Percentiles rank a stretch among this genome's conserved stretches.
Evolutionary conservation across 306 rosid genomes (phyloP).

Genomic region (Sphenostylis stenocarpa): DNA sequence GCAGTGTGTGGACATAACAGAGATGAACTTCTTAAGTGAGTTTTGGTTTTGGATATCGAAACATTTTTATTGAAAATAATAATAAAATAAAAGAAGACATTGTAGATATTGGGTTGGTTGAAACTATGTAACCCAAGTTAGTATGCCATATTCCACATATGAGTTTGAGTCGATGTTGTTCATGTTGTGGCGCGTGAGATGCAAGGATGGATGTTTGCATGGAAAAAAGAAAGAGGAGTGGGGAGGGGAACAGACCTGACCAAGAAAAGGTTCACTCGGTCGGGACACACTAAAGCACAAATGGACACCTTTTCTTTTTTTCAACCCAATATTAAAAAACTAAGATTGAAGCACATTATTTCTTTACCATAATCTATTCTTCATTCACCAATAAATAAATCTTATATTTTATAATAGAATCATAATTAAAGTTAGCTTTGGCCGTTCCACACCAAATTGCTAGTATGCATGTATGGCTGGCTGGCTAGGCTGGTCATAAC

Average conservation of each 20-base stretch:
- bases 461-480: background rate
- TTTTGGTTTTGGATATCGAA: too few relatives aligned
- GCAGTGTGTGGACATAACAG: too few relatives aligned
- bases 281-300: slow-evolving; percentile 55
- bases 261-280: slow-evolving; percentile 51
- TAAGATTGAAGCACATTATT: slow-evolving; percentile 21
- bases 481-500: slow-evolving; percentile 32
- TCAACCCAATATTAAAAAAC: background rate
- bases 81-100: too few relatives aligned
- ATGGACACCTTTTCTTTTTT: slow-evolving; percentile 31
- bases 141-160: background rate
- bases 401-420: slow-evolving; percentile 25
- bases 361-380: slow-evolving; percentile 40
- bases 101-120: too few relatives aligned
- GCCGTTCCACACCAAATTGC: slow-evolving; percentile 34
- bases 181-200: slow-evolving; percentile 38
- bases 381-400: slow-evolving; percentile 27
- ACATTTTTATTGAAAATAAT: too few relatives aligned
- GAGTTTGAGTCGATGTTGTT: background rate
- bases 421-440: slow-evolving; percentile 43
- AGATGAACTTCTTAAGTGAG: too few relatives aligned
- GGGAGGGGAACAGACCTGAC: slow-evolving; percentile 53
- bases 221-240: slow-evolving; percentile 43
- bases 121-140: too few relatives aligned
- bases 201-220: slow-evolving; percentile 25